Evolutionary conservation across 768 basidiomycete species (phyloP).

Genomic region (Roridomyces roridus): DNA sequence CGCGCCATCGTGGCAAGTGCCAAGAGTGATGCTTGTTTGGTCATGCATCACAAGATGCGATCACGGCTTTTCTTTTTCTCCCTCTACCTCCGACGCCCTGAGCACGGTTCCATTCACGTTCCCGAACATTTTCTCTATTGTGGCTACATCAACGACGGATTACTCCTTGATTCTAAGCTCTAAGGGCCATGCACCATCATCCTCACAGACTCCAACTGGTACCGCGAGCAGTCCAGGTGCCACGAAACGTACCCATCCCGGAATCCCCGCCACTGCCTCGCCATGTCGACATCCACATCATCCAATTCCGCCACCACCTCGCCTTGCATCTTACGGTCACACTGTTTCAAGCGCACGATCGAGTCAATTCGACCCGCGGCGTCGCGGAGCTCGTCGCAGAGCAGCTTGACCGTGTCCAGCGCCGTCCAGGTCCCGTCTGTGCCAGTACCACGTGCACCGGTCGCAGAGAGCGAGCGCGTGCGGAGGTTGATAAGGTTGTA

Average conservation of each 20-base stretch:
- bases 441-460: not conserved
- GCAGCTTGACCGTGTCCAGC: constrained; percentile 6
- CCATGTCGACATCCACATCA: constrained; percentile 1
- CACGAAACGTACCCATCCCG: constrained; percentile 11
- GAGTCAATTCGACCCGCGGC: constrained; percentile 7
- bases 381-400: constrained; percentile 4
- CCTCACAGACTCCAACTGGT: not conserved
- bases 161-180: no score
- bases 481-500: constrained; percentile 4
- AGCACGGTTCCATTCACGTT: no score
- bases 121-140: no score
- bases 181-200: no score
- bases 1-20: no score
- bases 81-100: no score
- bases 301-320: constrained; percentile 1
- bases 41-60: no score
- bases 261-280: constrained; percentile 11
- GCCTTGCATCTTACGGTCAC: constrained; percentile 4
- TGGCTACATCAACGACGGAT: no score
- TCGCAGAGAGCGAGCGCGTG: not conserved
- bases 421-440: constrained; percentile 3
- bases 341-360: constrained; percentile 11
- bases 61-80: no score
- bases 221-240: constrained; percentile 13
- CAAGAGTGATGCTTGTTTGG: no score